These are phyloP conservation scores for Cotoneaster glaucophyllus DNA, from an alignment of 306 rosid genomes.

Conservation along the genomic window DNA sequence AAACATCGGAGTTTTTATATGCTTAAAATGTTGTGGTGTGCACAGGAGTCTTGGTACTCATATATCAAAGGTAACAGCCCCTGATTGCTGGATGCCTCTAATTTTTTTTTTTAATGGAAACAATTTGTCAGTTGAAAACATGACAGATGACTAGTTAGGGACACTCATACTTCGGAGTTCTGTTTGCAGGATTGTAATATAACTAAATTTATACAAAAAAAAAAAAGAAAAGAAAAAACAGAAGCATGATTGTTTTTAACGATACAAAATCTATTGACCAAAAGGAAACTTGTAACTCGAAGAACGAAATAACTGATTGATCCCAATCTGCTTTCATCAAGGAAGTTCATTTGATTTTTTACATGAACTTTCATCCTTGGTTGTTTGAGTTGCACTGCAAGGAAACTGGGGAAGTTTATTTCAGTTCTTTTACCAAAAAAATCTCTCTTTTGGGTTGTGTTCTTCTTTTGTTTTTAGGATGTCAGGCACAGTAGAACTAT, in stretches of 20 bases:
- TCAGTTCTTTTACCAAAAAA: neutral
- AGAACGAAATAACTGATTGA: neutral
- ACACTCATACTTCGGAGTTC: neutral
- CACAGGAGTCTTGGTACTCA: slow-evolving; percentile 97
- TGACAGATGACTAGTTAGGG: neutral
- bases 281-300: neutral
- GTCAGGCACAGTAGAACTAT: neutral
- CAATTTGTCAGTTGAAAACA: neutral
- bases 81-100: neutral
- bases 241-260: neutral
- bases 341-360: neutral
- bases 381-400: neutral
- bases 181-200: neutral
- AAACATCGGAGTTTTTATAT: slow-evolving; percentile 90
- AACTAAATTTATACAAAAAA: neutral
- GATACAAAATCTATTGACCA: neutral
- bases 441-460: neutral
- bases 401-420: neutral
- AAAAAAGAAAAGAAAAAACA: neutral
- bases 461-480: neutral
- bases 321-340: neutral
- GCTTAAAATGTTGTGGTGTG: slow-evolving; percentile 93
- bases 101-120: neutral
- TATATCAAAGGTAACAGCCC: slow-evolving; percentile 72
- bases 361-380: neutral